These are phyloP conservation scores for Tuber microsphaerosporum DNA, from an alignment of 495 filamentous ascomycete genomes.

Conservation along the genomic window DNA sequence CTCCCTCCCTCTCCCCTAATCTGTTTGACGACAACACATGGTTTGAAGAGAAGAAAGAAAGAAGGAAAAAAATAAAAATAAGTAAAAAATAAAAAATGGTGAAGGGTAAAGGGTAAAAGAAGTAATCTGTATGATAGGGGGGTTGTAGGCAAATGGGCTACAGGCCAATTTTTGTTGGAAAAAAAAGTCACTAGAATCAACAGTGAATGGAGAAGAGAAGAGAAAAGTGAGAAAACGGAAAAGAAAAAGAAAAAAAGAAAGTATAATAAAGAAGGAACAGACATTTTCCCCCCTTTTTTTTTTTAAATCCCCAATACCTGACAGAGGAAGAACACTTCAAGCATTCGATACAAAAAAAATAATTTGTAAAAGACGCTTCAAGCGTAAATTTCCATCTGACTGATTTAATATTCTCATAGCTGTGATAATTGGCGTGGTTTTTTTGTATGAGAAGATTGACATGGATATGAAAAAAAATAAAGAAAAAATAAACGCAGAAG, in stretches of 20 bases:
- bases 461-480: slow-evolving; percentile 19
- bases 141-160: not conserved
- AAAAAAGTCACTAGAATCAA: not conserved
- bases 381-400: not conserved
- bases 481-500: slow-evolving; percentile 9
- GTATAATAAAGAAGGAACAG: not conserved
- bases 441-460: not conserved
- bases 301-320: slow-evolving; percentile 2
- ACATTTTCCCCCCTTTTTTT: not conserved
- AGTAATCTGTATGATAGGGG: not conserved
- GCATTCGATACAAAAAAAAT: slow-evolving; percentile 1
- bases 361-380: slow-evolving; percentile 4
- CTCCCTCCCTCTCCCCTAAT: not conserved
- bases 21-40: not conserved
- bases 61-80: not conserved
- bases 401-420: not conserved
- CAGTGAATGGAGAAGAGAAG: not conserved
- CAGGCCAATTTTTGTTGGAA: not conserved
- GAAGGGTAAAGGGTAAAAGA: not conserved
- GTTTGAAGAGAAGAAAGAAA: not conserved
- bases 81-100: not conserved
- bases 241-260: not conserved
- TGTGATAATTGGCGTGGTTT: not conserved
- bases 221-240: not conserved
- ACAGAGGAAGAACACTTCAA: slow-evolving; percentile 5